These are phyloP conservation scores for Wickerhamomyces mucosus DNA, from an alignment of 805 yeast genomes.

Conservation along the genomic window DNA sequence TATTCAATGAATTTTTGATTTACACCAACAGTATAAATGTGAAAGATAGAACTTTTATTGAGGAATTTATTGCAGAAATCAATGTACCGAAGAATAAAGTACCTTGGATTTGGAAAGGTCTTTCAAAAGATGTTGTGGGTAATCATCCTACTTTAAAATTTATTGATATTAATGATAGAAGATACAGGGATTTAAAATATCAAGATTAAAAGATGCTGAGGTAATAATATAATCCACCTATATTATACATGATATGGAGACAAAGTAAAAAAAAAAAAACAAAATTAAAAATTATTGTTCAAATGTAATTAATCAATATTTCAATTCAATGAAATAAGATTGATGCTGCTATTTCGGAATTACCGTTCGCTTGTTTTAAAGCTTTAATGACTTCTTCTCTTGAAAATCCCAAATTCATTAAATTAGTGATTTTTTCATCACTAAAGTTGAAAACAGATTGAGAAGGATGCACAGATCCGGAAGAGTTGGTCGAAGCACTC, in stretches of 20 bases:
- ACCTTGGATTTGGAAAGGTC: constrained; percentile 25
- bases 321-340: constrained; percentile 38
- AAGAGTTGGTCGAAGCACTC: constrained; percentile 4
- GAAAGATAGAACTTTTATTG: constrained; percentile 78
- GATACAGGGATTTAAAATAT: too few relatives aligned
- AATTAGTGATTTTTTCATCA: constrained; percentile 32
- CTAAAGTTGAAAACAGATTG: constrained; percentile 13
- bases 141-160: constrained; percentile 19
- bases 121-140: constrained; percentile 18
- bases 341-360: constrained; percentile 82
- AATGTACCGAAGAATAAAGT: constrained; percentile 36
- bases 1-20: constrained; percentile 73
- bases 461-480: constrained; percentile 5
- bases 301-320: too few relatives aligned
- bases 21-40: constrained; percentile 72
- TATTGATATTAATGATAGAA: constrained; percentile 5
- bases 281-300: too few relatives aligned
- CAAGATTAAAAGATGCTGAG: too few relatives aligned
- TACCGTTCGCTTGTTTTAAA: constrained; percentile 57
- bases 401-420: constrained; percentile 65
- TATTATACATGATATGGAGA: too few relatives aligned
- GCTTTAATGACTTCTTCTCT: constrained; percentile 57
- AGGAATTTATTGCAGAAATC: constrained; percentile 61
- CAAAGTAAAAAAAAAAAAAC: too few relatives aligned
- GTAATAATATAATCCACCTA: too few relatives aligned